Conservation (phyloP, 176 grass and related monocot genomes). For the Aegilops longissima region DNA sequence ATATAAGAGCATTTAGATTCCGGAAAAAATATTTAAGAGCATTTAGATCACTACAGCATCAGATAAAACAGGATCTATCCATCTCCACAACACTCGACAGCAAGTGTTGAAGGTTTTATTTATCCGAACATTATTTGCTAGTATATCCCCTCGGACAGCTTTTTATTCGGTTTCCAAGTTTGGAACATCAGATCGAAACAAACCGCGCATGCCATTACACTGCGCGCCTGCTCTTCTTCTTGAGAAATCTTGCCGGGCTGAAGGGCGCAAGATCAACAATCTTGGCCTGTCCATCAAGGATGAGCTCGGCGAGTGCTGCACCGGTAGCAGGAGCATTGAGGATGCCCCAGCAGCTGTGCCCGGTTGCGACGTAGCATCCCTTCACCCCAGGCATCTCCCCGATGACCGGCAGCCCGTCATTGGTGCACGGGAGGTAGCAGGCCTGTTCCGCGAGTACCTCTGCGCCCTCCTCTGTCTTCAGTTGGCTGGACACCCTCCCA, state of each 20-base stretch:
- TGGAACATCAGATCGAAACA: background rate
- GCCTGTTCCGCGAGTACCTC: slow-evolving; percentile 80
- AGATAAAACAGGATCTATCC: background rate
- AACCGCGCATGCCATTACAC: slow-evolving; percentile 4
- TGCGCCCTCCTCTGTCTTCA: slow-evolving; percentile 52
- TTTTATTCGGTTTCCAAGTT: slow-evolving; percentile 25
- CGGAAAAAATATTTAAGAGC: too few species aligned
- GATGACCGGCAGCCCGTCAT: slow-evolving; percentile 76
- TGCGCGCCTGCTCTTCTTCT: slow-evolving; percentile 33
- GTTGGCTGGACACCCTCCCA: slow-evolving; percentile 69
- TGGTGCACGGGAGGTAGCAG: slow-evolving; percentile 77
- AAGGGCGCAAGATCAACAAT: slow-evolving; percentile 67
- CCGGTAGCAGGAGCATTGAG: slow-evolving; percentile 86
- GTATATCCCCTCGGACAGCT: background rate
- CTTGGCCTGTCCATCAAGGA: slow-evolving; percentile 61
- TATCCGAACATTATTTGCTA: background rate
- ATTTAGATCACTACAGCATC: background rate
- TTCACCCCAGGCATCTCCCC: slow-evolving; percentile 74
- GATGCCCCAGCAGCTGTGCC: slow-evolving; percentile 93
- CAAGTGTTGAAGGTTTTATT: slow-evolving; percentile 24
- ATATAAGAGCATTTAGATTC: too few species aligned
- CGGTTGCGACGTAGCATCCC: slow-evolving; percentile 77
- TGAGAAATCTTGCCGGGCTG: slow-evolving; percentile 64
- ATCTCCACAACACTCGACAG: background rate
- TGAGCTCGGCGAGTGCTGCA: slow-evolving; percentile 67